Percentiles rank a stretch among this genome's conserved stretches.
Conservation (phyloP, 2,329 filamentous ascomycete genomes). For the Fusarium concolor region DNA sequence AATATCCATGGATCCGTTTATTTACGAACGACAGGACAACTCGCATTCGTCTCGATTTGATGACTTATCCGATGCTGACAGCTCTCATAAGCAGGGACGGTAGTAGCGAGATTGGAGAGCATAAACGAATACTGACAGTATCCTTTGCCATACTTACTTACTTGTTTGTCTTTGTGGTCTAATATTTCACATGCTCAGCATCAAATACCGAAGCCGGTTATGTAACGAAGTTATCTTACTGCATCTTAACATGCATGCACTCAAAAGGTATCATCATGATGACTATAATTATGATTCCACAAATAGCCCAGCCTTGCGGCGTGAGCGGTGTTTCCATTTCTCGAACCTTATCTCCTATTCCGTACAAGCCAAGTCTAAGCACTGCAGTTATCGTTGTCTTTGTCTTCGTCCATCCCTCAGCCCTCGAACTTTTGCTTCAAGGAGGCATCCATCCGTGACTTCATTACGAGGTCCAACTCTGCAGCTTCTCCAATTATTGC, state of each 20-base stretch:
- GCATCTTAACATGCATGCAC: not conserved
- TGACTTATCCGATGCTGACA: conserved; percentile 9
- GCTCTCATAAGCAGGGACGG: conserved; percentile 16
- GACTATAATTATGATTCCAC: conserved; percentile 19
- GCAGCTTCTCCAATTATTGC: conserved; percentile 7
- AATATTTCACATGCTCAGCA: not conserved
- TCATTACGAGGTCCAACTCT: conserved; percentile 18
- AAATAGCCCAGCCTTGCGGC: conserved; percentile 18
- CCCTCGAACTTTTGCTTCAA: conserved; percentile 1
- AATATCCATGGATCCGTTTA: not conserved
- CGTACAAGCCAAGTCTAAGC: conserved; percentile 21
- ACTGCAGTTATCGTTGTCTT: conserved; percentile 7
- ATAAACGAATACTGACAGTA: not conserved
- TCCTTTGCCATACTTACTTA: not conserved
- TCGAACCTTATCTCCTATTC: conserved; percentile 31
- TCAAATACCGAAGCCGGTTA: not conserved
- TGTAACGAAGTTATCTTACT: conserved; percentile 7
- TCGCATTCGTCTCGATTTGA: not conserved
- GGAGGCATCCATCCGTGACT: conserved; percentile 18
- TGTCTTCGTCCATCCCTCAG: conserved; percentile 1
- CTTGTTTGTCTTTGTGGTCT: not conserved
- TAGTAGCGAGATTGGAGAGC: conserved; percentile 11
- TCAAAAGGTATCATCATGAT: not conserved
- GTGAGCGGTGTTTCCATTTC: conserved; percentile 23
- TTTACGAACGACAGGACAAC: not conserved